These are phyloP conservation scores for Globisporangium canariense DNA, from an alignment of 352 stramenopile species.

Conservation along the genomic window DNA sequence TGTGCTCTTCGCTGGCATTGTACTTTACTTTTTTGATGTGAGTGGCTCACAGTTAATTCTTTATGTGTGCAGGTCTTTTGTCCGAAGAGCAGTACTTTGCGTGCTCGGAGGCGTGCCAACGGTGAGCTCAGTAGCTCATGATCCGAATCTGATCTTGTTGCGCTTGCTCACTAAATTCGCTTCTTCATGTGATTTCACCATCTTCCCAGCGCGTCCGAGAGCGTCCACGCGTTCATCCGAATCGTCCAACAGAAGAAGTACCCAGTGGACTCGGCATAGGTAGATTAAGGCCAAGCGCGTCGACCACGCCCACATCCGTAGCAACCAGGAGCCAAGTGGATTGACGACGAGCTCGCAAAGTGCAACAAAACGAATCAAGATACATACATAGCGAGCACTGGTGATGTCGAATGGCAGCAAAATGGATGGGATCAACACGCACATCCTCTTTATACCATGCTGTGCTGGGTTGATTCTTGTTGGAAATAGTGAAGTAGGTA, in stretches of 20 bases:
- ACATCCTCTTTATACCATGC: neutral
- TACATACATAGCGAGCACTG: neutral
- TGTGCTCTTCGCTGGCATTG: neutral
- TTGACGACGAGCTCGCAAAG: neutral
- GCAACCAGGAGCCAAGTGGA: neutral
- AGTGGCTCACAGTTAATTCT: neutral
- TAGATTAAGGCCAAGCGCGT: neutral
- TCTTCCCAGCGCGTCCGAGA: conserved; percentile 54
- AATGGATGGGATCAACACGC: neutral
- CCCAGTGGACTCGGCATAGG: conserved; percentile 16
- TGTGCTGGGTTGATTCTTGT: neutral
- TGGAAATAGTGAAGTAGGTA: neutral
- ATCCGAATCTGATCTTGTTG: neutral
- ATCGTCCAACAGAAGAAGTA: conserved; percentile 82
- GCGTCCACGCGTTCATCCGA: conserved; percentile 68
- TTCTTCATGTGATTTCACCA: neutral
- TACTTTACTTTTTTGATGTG: conserved; percentile 6
- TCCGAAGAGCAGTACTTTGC: conserved; percentile 84
- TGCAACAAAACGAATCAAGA: neutral
- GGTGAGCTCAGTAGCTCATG: conserved; percentile 25
- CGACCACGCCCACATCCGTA: neutral
- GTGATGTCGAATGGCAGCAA: neutral
- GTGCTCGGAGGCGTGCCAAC: conserved; percentile 72
- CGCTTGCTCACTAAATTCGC: neutral
- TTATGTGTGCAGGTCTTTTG: conserved; percentile 40